Evolutionary conservation across 306 rosid genomes (phyloP), one percentile per base, ranked within the genome.

Genomic region (Cucurbita ficifolia): DNA sequence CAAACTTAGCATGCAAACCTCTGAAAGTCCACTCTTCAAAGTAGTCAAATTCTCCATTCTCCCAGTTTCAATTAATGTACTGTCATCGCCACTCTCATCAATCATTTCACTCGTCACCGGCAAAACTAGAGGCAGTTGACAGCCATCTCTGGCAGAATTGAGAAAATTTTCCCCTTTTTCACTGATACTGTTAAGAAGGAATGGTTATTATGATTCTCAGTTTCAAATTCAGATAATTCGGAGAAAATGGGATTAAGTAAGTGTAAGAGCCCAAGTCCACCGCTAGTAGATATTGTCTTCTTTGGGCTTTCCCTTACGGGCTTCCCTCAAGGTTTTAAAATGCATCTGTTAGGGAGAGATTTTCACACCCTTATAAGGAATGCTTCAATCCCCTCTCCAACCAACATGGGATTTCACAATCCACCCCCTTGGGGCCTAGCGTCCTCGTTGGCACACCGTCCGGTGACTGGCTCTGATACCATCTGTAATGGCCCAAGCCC

Each of bases 51-150:
- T 81, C 81, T 86, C 87, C 64, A 73, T 55, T 76, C 81, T 88
- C 75, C 82, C 95, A 74, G 75, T 76, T 75, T 84, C 77, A 67
- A 72, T 68, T 0, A 78, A 76, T 68, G 77, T 29, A 73, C 81
- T 74, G 45, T 64, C 72, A 68, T 75, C 48, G 60, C 78, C 88
- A 77, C 81, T 89, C 48, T 86, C 97, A 77, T 79, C 88, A 10
- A 76, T 75, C 96, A 91, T 85, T 69, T 92, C 96, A 77, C 83
- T 70, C 59, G 91, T 86, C 82, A 88, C 80, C 5, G 85, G 64
- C 87, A 92, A 82, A 78, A 89, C 73, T 73, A 92, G 70, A 39
- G 95, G 84, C 45, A 95, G 89, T 78, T 92, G 96, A 84, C 87
- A 64, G 79, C 88, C 95, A 10, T 90, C 96, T 79, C 80, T 90